Percentiles rank a stretch among this genome's conserved stretches.
Evolutionary conservation across 2,329 filamentous ascomycete species (phyloP).

Genomic region (Colletotrichum somersetense): DNA sequence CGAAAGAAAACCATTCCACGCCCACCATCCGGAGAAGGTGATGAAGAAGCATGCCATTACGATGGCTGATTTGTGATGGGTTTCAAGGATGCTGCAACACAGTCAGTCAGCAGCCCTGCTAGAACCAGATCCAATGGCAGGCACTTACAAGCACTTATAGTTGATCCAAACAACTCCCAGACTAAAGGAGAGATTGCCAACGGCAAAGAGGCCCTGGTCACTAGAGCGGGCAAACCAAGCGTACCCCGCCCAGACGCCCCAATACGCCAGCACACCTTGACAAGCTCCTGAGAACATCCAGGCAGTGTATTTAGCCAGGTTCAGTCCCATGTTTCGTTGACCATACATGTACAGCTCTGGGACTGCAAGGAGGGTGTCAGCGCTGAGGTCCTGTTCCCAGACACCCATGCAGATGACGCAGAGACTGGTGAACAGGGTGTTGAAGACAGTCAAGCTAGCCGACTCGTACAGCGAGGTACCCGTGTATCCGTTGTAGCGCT

Average conservation of each 20-base stretch:
- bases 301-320: constrained; percentile 76
- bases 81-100: constrained; percentile 73
- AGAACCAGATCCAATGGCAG: neutral
- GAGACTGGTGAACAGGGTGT: constrained; percentile 92
- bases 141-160: constrained; percentile 78
- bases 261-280: constrained; percentile 82
- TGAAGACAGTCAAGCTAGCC: constrained; percentile 90
- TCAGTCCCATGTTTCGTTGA: constrained; percentile 79
- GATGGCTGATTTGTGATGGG: constrained; percentile 79
- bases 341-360: constrained; percentile 91
- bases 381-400: constrained; percentile 89
- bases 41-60: constrained; percentile 70
- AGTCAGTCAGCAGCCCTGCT: constrained; percentile 42
- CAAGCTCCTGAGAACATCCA: constrained; percentile 83
- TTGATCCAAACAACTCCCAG: constrained; percentile 79
- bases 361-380: constrained; percentile 89
- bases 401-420: constrained; percentile 91
- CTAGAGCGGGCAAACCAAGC: constrained; percentile 64
- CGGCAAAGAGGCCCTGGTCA: constrained; percentile 79
- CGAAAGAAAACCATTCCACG: constrained; percentile 81
- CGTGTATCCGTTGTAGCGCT: constrained; percentile 86
- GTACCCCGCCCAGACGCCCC: constrained; percentile 68
- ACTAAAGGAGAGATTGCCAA: constrained; percentile 80
- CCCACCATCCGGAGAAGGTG: constrained; percentile 75
- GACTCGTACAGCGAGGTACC: constrained; percentile 92